Evolutionary conservation across 805 yeast genomes (phyloP).

Genomic region (Candida pseudoglaebosa): DNA sequence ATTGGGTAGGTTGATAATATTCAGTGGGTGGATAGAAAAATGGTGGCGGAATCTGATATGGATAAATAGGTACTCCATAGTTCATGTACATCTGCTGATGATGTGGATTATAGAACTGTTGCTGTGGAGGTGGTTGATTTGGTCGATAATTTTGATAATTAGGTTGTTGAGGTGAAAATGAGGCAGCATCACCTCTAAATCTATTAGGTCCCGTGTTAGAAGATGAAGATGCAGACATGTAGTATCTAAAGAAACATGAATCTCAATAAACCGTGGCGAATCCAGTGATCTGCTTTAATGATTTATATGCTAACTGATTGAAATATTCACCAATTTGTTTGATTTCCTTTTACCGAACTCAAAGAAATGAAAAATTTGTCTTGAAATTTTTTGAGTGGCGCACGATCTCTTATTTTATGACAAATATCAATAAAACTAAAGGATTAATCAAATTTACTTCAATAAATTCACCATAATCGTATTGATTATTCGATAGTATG

Average conservation of each 20-base stretch:
- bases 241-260: slow-evolving; percentile 6
- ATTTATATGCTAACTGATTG: no score
- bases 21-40: slow-evolving; percentile 2
- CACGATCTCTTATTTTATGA: background rate
- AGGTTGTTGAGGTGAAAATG: slow-evolving; percentile 26
- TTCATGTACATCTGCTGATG: slow-evolving; percentile 14
- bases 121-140: slow-evolving; percentile 6
- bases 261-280: no score
- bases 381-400: background rate
- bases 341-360: no score
- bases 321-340: background rate
- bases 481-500: no score
- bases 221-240: slow-evolving; percentile 21
- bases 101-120: slow-evolving; percentile 7
- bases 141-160: slow-evolving; percentile 7
- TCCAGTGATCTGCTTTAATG: no score
- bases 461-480: no score
- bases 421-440: background rate
- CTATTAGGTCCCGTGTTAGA: slow-evolving; percentile 29
- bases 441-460: no score
- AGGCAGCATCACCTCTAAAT: slow-evolving; percentile 38
- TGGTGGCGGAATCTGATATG: slow-evolving; percentile 5
- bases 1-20: slow-evolving; percentile 1
- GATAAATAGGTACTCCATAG: slow-evolving; percentile 12
- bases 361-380: slow-evolving; percentile 1